Base-by-base conservation (phyloP, 2,329 filamentous ascomycete species). In the Colletotrichum horii region DNA sequence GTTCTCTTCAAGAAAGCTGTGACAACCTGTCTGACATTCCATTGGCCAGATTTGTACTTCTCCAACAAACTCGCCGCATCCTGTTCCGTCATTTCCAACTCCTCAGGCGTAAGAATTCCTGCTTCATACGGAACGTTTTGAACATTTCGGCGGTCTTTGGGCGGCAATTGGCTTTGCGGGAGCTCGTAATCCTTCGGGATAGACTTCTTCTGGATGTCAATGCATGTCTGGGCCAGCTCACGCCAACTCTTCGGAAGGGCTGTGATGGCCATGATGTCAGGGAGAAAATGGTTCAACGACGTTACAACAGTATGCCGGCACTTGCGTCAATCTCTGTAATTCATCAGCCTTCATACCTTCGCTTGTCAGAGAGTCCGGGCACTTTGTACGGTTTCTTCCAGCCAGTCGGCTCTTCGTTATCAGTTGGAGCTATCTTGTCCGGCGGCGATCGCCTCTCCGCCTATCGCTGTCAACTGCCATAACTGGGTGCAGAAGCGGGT, bases 171-270 rank as follows among this genome's bases (percentile, higher is more conserved):
- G 62, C 88, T 80, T 6, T 82, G 80, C 0, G 91, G 89, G 11
- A 94, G 87, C 68, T 86, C 84, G 88, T 90, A 93, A 79, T 92
- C 88, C 2, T 84, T 74, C 1, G 92, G 91, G 62, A 93, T 91
- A 1, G 89, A 89, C 66, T 83, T 81, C 11, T 58, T 28, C 58
- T 74, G 71, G 3, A 74, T 62, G 8, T 64, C 56, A 7, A 74
- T 36, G 22, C 71, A 74, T 4, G 15, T 16, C 26, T 43, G 43
- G 9, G 71, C 30, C 3, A 70, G 66, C 24, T 74, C 65, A 22
- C 38, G 11, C 71, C 71, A 74, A 55, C 36, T 36, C 15, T 28
- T 30, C n/a, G 56, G 1, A 19, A 34, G 22, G 16, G 22, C 22
- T 9, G 7, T 69, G 8, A 43, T 70, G 6, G 22, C 38, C 66